These are phyloP conservation scores for Pistacia atlantica DNA, from an alignment of 345 rosid species.

Conservation along the genomic window DNA sequence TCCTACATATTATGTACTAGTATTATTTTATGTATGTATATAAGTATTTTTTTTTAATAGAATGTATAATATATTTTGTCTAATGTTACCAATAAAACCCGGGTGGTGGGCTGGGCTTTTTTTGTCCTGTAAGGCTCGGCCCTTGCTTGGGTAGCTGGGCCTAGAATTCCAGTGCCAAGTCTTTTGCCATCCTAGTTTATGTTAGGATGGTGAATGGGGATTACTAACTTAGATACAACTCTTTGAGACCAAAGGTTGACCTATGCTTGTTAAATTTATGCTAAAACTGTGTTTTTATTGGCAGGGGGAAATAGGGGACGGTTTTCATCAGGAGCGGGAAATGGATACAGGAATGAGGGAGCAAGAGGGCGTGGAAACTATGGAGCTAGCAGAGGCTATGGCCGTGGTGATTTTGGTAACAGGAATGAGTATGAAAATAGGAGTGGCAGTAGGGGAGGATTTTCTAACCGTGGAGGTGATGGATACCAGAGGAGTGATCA, in stretches of 20 bases:
- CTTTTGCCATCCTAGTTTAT: too few relatives aligned
- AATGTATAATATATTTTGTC: too few relatives aligned
- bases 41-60: too few relatives aligned
- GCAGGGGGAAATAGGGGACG: constrained; percentile 76
- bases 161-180: too few relatives aligned
- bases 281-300: constrained; percentile 12
- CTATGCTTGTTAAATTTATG: neutral
- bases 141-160: too few relatives aligned
- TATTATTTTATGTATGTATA: too few relatives aligned
- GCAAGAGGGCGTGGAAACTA: constrained; percentile 75
- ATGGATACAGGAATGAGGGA: constrained; percentile 73
- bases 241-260: neutral
- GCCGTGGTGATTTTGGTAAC: constrained; percentile 55
- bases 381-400: constrained; percentile 67
- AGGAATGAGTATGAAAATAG: constrained; percentile 70
- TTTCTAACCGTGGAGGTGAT: constrained; percentile 61
- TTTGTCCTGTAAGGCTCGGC: too few relatives aligned
- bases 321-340: constrained; percentile 54
- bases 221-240: neutral
- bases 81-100: too few relatives aligned
- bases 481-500: constrained; percentile 56
- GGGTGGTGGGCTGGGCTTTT: too few relatives aligned
- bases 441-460: constrained; percentile 62
- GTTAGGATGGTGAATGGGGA: too few relatives aligned
- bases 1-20: too few relatives aligned